These are phyloP conservation scores for Westerdykella aurantiaca DNA, from an alignment of 2,329 filamentous ascomycete genomes.

Conservation along the genomic window DNA sequence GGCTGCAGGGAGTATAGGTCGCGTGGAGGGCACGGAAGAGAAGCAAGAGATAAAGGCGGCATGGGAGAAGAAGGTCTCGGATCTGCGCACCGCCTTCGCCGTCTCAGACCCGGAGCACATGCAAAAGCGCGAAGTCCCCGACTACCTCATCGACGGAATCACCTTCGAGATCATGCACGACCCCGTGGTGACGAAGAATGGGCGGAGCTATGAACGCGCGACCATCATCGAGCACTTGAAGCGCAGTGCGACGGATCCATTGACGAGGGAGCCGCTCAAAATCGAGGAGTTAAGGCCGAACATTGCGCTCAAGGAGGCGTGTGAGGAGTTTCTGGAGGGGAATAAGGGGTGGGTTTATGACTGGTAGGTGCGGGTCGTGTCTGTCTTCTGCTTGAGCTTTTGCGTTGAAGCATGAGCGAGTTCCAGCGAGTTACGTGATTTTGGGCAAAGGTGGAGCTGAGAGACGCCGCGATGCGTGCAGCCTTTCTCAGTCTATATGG, in stretches of 20 bases:
- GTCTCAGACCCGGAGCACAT: conserved; percentile 43
- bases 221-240: conserved; percentile 82
- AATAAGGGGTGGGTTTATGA: conserved; percentile 86
- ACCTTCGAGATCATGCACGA: conserved; percentile 70
- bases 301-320: conserved; percentile 72
- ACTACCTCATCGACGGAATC: conserved; percentile 73
- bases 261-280: conserved; percentile 70
- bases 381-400: no score
- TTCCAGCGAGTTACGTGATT: no score
- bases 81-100: conserved; percentile 44
- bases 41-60: conserved; percentile 40
- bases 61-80: conserved; percentile 39
- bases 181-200: conserved; percentile 67
- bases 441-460: no score
- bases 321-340: conserved; percentile 74
- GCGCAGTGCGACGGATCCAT: conserved; percentile 67
- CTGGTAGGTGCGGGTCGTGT: conserved; percentile 52
- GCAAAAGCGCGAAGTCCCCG: conserved; percentile 55
- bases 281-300: conserved; percentile 73
- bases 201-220: conserved; percentile 82
- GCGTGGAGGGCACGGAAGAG: conserved; percentile 44
- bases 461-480: no score
- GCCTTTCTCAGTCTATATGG: no score
- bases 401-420: no score
- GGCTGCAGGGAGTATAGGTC: conserved; percentile 35